Percentiles rank a stretch among this genome's conserved stretches.
Conservation (phyloP, 129 eudicot genomes). For the Chrysanthemum makinoi region DNA sequence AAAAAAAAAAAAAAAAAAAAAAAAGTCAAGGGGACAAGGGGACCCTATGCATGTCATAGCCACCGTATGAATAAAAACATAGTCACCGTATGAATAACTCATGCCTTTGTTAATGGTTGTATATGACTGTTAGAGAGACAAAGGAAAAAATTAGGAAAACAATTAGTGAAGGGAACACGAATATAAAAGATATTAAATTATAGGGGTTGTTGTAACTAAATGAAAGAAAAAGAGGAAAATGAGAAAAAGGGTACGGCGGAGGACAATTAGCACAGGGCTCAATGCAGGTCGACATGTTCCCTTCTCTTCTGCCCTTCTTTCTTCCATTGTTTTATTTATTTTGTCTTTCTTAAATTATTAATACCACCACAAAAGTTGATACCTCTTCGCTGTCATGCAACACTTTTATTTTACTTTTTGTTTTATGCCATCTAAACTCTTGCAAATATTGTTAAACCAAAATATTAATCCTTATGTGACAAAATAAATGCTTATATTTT, state of each 20-base stretch:
- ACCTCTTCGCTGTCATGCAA: not conserved
- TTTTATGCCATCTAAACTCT: not conserved
- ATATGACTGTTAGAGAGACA: too few relatives aligned
- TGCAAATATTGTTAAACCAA: too few relatives aligned
- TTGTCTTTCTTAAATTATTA: conserved; percentile 5
- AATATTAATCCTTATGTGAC: too few relatives aligned
- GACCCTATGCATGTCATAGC: too few relatives aligned
- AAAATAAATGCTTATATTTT: too few relatives aligned
- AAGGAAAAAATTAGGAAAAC: too few relatives aligned
- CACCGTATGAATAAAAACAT: too few relatives aligned
- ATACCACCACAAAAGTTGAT: not conserved
- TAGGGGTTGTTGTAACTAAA: not conserved
- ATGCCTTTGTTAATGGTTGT: too few relatives aligned
- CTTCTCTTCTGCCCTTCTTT: not conserved
- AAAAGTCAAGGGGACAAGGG: too few relatives aligned
- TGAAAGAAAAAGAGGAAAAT: not conserved
- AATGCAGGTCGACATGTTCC: conserved; percentile 21
- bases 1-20: too few relatives aligned
- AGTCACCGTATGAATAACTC: too few relatives aligned
- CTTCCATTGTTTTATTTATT: not conserved
- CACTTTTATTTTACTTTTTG: not conserved
- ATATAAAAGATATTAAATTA: not conserved
- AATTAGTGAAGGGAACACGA: not conserved
- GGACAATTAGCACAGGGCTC: conserved; percentile 28
- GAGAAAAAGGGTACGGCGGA: conserved; percentile 19